Percentiles rank a stretch among this genome's conserved stretches.
Conservation (phyloP, 2,329 filamentous ascomycete species). For the Scedosporium aurantiacum region DNA sequence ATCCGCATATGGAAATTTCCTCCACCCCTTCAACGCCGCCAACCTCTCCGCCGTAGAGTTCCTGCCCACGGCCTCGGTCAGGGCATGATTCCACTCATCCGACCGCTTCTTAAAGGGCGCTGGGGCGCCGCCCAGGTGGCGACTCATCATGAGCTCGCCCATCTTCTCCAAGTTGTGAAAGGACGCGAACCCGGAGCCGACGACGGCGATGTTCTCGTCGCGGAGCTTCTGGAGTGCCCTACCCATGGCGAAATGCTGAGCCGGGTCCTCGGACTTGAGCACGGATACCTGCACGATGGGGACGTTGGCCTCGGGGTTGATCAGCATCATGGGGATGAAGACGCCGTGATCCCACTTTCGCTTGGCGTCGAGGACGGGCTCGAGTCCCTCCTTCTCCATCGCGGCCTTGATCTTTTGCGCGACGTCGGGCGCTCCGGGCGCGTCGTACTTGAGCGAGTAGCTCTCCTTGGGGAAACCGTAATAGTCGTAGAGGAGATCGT, state of each 20-base stretch:
- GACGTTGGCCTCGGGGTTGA: constrained; percentile 37
- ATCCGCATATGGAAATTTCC: constrained; percentile 33
- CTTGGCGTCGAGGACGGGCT: constrained; percentile 23
- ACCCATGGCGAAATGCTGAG: constrained; percentile 39
- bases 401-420: constrained; percentile 36
- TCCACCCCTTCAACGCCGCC: constrained; percentile 33
- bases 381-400: constrained; percentile 34
- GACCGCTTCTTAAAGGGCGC: constrained; percentile 17
- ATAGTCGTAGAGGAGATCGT: constrained; percentile 46
- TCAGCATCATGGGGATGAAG: constrained; percentile 45
- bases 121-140: constrained; percentile 9
- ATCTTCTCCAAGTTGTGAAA: constrained; percentile 43
- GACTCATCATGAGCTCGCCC: constrained; percentile 21
- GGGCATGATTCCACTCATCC: constrained; percentile 32
- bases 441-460: constrained; percentile 45
- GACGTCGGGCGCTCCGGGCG: constrained; percentile 41
- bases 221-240: constrained; percentile 39
- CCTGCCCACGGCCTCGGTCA: constrained; percentile 28
- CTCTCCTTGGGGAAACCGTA: constrained; percentile 44
- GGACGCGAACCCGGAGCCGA: constrained; percentile 50
- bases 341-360: constrained; percentile 51
- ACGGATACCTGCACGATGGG: constrained; percentile 49
- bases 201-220: constrained; percentile 41
- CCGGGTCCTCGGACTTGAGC: constrained; percentile 37
- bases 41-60: constrained; percentile 23